Percentiles rank a stretch among this genome's conserved stretches.
Conservation (phyloP, 108 stramenopile species). For the Aureococcus anophagefferens region DNA sequence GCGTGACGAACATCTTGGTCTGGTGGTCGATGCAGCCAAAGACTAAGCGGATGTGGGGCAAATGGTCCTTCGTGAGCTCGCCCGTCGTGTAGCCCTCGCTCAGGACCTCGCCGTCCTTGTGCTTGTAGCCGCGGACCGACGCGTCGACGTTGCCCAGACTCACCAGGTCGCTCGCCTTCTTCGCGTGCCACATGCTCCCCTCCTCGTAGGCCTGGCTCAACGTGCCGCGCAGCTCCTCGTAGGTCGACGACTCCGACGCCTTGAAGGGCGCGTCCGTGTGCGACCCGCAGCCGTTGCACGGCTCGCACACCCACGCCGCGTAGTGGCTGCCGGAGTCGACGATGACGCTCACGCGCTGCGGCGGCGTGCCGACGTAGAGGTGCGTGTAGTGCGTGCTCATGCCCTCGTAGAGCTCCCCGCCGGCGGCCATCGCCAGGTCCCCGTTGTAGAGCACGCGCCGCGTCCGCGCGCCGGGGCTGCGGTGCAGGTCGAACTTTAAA, state of each 20-base stretch:
- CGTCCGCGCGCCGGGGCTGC: no score
- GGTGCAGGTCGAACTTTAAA: no score
- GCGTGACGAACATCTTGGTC: constrained; percentile 4
- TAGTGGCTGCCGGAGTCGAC: constrained; percentile 17
- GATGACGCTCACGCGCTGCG: constrained; percentile 13
- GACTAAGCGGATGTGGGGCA: no score
- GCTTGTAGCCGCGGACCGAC: no score
- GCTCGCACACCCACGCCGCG: constrained; percentile 16
- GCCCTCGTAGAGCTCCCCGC: constrained; percentile 11
- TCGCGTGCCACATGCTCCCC: constrained; percentile 4
- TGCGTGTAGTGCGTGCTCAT: constrained; percentile 12
- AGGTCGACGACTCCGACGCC: neutral
- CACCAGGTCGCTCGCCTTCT: neutral
- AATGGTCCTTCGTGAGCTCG: no score
- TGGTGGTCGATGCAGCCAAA: constrained; percentile 9
- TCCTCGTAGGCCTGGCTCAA: constrained; percentile 7
- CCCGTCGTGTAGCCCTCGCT: no score
- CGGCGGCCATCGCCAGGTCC: neutral
- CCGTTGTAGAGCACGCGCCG: no score
- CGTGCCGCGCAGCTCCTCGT: neutral
- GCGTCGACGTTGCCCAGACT: neutral
- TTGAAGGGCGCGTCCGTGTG: constrained; percentile 9
- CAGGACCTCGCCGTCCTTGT: no score
- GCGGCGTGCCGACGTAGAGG: constrained; percentile 19
- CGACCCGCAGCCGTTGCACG: constrained; percentile 10